Evolutionary conservation across 805 yeast genomes (phyloP).

Genomic region (Zygosaccharomyces rouxii): DNA sequence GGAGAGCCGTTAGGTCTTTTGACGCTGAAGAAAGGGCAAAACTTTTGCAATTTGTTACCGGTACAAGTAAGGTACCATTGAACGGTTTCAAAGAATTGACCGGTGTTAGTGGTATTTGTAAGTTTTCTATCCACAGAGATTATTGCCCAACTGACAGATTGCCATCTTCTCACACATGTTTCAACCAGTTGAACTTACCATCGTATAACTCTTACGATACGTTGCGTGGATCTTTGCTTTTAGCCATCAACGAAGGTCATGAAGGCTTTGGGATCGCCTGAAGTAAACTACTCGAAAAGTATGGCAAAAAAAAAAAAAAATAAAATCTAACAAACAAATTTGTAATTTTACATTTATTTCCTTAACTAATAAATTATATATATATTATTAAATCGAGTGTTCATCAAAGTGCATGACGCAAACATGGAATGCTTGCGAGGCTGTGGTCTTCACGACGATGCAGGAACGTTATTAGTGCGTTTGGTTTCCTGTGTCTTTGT

Average conservation of each 20-base stretch:
- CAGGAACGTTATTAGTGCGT: too few relatives aligned
- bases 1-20: constrained; percentile 96
- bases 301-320: not conserved
- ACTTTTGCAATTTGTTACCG: constrained; percentile 90
- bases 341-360: not conserved
- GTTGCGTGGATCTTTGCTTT: constrained; percentile 68
- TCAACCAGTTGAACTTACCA: constrained; percentile 91
- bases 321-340: not conserved
- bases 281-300: not conserved
- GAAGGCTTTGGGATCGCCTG: constrained; percentile 78
- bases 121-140: constrained; percentile 85
- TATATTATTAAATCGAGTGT: not conserved
- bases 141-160: constrained; percentile 80
- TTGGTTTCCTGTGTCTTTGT: not conserved
- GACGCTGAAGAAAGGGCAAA: constrained; percentile 93
- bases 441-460: not conserved
- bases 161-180: constrained; percentile 96
- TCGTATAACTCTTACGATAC: constrained; percentile 87
- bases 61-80: constrained; percentile 93
- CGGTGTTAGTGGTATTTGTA: constrained; percentile 81
- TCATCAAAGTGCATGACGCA: not conserved
- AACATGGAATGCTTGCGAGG: not conserved
- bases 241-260: constrained; percentile 91
- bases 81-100: constrained; percentile 88
- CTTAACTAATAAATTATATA: not conserved